These are phyloP conservation scores for Metarhizium anisopliae DNA, from an alignment of 2,329 filamentous ascomycete genomes.

Conservation along the genomic window DNA sequence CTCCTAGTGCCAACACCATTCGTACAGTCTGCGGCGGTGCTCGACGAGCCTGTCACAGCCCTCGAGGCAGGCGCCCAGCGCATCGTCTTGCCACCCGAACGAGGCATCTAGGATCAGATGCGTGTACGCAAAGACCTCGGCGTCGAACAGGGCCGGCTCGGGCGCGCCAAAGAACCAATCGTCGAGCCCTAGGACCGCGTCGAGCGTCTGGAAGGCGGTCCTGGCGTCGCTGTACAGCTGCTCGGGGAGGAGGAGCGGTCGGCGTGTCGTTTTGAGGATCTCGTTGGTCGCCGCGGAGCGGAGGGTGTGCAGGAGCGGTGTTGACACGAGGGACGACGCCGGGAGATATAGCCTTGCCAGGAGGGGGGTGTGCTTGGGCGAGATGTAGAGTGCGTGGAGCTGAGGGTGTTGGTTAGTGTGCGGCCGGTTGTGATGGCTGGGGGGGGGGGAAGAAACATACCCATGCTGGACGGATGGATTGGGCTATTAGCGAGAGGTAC, in stretches of 20 bases:
- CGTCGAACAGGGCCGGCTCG: conserved; percentile 71
- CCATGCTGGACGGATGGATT: conserved; percentile 78
- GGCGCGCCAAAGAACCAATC: conserved; percentile 41
- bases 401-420: conserved; percentile 18
- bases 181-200: conserved; percentile 27
- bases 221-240: conserved; percentile 34
- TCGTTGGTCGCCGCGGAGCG: conserved; percentile 65
- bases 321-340: conserved; percentile 52
- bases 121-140: conserved; percentile 82
- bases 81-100: conserved; percentile 55
- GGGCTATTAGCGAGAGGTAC: conserved; percentile 70
- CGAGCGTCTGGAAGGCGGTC: conserved; percentile 38
- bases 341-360: conserved; percentile 67
- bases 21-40: conserved; percentile 27
- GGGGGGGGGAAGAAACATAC: conserved; percentile 31
- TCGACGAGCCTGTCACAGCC: conserved; percentile 52
- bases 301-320: conserved; percentile 56
- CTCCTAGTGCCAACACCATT: conserved; percentile 18
- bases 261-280: conserved; percentile 54
- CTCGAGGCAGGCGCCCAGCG: conserved; percentile 47
- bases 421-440: not conserved
- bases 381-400: conserved; percentile 77
- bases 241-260: conserved; percentile 19
- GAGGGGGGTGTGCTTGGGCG: conserved; percentile 57
- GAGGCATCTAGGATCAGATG: conserved; percentile 62